Conservation (phyloP, 768 basidiomycete genomes). For the Amanita muscaria region DNA sequence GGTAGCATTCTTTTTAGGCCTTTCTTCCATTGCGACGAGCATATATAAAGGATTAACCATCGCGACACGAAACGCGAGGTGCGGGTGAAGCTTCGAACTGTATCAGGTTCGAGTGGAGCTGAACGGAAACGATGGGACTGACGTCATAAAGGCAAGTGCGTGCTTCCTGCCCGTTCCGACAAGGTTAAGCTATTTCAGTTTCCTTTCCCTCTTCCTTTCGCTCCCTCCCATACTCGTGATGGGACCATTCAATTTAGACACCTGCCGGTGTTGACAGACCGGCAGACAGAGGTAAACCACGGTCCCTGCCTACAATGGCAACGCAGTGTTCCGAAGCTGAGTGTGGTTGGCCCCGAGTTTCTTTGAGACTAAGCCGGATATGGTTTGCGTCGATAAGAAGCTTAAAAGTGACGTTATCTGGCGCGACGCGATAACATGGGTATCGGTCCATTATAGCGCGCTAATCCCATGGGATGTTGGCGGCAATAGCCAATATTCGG, state of each 20-base stretch:
- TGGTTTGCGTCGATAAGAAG: conserved; percentile 2
- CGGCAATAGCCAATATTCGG: neutral
- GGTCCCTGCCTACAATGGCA: neutral
- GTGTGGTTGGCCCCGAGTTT: neutral
- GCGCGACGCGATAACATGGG: neutral
- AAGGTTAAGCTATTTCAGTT: conserved; percentile 5
- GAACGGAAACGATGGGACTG: neutral
- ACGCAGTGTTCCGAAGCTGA: neutral
- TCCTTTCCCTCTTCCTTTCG: neutral
- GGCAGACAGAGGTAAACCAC: neutral
- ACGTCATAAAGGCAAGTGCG: neutral
- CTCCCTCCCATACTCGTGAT: no score
- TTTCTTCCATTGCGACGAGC: neutral
- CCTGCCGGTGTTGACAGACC: neutral
- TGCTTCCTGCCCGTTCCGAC: neutral
- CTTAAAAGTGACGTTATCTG: conserved; percentile 2
- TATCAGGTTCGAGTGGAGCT: neutral
- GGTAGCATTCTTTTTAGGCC: neutral
- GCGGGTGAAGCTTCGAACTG: neutral
- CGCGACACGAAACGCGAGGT: neutral
- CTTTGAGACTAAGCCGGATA: conserved; percentile 1
- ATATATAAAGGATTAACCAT: neutral
- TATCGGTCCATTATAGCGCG: neutral
- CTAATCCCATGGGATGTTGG: neutral
- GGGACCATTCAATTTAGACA: neutral